phyloP scores from a whole-genome alignment of 495 filamentous ascomycete genomes.

The Aspergillus carlsbadensis region DNA sequence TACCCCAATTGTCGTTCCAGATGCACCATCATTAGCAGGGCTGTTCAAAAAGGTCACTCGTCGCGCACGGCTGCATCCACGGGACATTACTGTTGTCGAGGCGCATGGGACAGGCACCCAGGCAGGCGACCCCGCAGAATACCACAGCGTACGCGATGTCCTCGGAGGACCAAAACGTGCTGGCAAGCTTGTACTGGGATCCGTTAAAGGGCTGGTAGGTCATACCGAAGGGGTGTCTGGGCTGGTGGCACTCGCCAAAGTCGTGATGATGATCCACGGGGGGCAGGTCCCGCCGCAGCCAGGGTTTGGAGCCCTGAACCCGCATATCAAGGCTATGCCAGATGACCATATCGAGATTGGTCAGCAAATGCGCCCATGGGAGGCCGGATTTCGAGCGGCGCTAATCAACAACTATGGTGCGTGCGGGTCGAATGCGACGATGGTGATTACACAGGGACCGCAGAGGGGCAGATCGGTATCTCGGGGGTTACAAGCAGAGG shows the following conservation, averaged over 20 bases:
- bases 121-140: conserved; percentile 68
- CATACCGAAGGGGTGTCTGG: conserved; percentile 53
- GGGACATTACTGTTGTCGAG: conserved; percentile 68
- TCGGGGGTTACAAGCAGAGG: conserved; percentile 1
- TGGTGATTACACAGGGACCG: conserved; percentile 30
- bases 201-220: conserved; percentile 51
- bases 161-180: conserved; percentile 30
- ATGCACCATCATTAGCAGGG: conserved; percentile 57
- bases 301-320: conserved; percentile 42
- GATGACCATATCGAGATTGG: conserved; percentile 42
- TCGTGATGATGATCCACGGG: conserved; percentile 49
- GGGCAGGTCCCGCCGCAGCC: conserved; percentile 41
- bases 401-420: conserved; percentile 52
- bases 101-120: conserved; percentile 77
- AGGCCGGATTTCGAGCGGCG: conserved; percentile 29
- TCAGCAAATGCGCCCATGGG: conserved; percentile 31
- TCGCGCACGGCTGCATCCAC: conserved; percentile 56
- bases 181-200: conserved; percentile 29
- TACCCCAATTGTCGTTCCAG: conserved; percentile 70
- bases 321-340: conserved; percentile 22
- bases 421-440: conserved; percentile 42
- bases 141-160: conserved; percentile 35
- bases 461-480: neutral
- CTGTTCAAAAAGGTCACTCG: conserved; percentile 57
- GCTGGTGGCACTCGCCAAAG: conserved; percentile 44